Conservation (phyloP, 73 alveolate genomes). For the Uronychia binucleata region DNA sequence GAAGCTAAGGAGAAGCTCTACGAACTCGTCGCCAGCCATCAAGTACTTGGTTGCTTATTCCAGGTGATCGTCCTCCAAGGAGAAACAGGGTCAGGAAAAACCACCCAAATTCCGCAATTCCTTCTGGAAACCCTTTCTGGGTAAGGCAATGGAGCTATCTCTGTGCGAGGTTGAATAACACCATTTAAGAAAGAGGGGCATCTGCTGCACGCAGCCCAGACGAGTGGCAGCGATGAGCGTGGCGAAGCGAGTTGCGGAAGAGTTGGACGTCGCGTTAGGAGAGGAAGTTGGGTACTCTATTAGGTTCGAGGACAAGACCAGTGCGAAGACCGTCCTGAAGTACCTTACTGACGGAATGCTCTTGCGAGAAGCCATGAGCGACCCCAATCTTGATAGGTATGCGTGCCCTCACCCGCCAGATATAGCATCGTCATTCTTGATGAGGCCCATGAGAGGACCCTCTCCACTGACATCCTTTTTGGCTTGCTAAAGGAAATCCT, state of each 20-base stretch:
- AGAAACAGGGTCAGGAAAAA: slow-evolving; percentile 99
- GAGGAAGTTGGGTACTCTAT: slow-evolving; percentile 98
- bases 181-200: slow-evolving; percentile 26
- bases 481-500: slow-evolving; percentile 98
- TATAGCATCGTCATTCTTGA: slow-evolving; percentile 97
- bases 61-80: slow-evolving; percentile 90
- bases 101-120: slow-evolving; percentile 98
- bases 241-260: slow-evolving; percentile 97
- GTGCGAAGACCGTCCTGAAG: slow-evolving; percentile 86
- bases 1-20: slow-evolving; percentile 88
- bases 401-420: slow-evolving; percentile 16
- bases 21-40: slow-evolving; percentile 77
- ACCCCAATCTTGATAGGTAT: slow-evolving; percentile 64
- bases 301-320: slow-evolving; percentile 97
- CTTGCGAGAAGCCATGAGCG: slow-evolving; percentile 96
- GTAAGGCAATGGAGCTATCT: slow-evolving; percentile 28
- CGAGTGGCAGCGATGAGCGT: slow-evolving; percentile 99
- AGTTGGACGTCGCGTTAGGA: slow-evolving; percentile 98
- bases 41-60: slow-evolving; percentile 39
- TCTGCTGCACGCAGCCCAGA: slow-evolving; percentile 99
- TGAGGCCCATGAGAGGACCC: slow-evolving; percentile 99
- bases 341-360: slow-evolving; percentile 96
- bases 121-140: slow-evolving; percentile 76
- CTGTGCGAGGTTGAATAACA: neutral
- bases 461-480: slow-evolving; percentile 97